Percentiles rank a stretch among this genome's conserved stretches.
Evolutionary conservation across 768 basidiomycete genomes (phyloP).

Genomic region (Suillus hirtellus): DNA sequence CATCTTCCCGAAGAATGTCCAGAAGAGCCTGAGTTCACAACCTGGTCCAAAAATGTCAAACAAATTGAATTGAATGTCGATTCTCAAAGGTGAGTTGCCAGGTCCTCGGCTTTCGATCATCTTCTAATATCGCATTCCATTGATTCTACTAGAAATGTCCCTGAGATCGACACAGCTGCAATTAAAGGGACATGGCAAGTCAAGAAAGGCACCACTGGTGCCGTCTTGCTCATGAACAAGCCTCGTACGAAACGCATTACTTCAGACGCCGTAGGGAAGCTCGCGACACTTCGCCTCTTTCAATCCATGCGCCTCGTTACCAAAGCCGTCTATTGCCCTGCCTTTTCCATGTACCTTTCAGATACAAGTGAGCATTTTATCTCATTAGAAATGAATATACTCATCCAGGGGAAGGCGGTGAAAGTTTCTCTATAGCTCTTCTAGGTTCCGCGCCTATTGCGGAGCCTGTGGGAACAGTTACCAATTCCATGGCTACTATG

Average conservation of each 20-base stretch:
- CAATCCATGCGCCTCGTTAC: not conserved
- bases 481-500: not conserved
- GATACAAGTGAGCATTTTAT: not conserved
- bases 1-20: constrained; percentile 1
- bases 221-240: not conserved
- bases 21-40: not conserved
- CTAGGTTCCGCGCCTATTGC: not conserved
- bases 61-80: not conserved
- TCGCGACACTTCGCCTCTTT: not conserved
- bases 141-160: not conserved
- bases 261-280: not conserved
- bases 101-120: not conserved
- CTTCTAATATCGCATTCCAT: not conserved
- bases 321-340: not conserved
- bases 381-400: not conserved
- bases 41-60: constrained; percentile 1
- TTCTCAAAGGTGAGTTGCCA: not conserved
- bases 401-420: not conserved
- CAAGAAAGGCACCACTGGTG: not conserved
- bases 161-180: not conserved
- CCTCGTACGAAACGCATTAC: not conserved
- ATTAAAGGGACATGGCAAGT: constrained; percentile 2
- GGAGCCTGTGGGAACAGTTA: not conserved
- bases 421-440: not conserved
- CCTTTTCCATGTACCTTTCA: not conserved